Evolutionary conservation across 345 rosid genomes (phyloP), one percentile per base, ranked within the genome.

Genomic region (Hirschfeldia incana): DNA sequence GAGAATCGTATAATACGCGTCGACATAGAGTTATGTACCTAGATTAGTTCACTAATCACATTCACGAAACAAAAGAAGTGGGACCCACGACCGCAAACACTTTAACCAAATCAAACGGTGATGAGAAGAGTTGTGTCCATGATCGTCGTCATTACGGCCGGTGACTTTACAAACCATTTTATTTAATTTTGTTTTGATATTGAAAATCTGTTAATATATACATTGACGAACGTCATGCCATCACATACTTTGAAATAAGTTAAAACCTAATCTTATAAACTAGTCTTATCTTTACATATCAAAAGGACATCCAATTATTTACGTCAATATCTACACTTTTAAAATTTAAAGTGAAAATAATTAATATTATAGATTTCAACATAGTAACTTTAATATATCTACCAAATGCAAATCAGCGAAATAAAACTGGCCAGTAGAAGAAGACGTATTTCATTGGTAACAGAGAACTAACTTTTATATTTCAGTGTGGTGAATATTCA

Each of bases 61-160:
- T 79, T 79, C 78, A 63, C 8, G 32, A 73, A 67, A 75, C 74
- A 8, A 68, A 65, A 67, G 26, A 53, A 7, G 83, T 75, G 73
- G 86, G 90, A 75, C 62, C 87, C 86, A 33, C 16, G 6, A 8
- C 9, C 77, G 33, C 67, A 44, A 83, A 62, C 34, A 36, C 46
- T 67, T 82, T 63, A 39, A 67, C 42, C 86, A 51, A 78, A 87
- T 87, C 76, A 57, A 17, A 80, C 53, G 80, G 83, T 66, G 83
- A 28, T 75, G 61, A 75, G 70, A 81, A 65, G 32, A 78, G 67
- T 78, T 65, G 81, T 78, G 87, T 81, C 86, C 85, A 83, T 72
- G 86, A 80, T 80, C 79, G 46, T 73, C 75, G 21, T 73, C 85
- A 73, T 67, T 72, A 9, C 6, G 69, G 51, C 65, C 46, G 82